Conservation (phyloP, 2,329 filamentous ascomycete genomes). For the Penicillium sp. region DNA sequence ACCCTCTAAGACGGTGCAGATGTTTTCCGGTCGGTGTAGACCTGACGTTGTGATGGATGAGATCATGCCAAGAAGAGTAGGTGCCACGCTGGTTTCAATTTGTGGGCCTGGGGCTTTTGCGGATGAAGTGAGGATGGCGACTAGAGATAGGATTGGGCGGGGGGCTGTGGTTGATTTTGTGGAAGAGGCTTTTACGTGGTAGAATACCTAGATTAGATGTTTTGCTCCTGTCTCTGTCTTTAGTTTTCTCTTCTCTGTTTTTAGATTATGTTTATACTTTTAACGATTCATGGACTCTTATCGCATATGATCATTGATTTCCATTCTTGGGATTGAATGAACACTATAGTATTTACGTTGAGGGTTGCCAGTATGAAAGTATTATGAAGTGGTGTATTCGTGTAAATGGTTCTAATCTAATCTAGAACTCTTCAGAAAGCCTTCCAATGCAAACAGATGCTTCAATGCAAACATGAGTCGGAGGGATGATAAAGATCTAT, state of each 20-base stretch:
- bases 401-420: neutral
- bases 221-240: too few relatives aligned
- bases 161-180: constrained; percentile 61
- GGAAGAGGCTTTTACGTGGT: constrained; percentile 67
- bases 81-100: constrained; percentile 61
- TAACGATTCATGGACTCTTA: neutral
- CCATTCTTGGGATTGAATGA: too few relatives aligned
- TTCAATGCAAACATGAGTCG: neutral
- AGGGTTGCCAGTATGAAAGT: too few relatives aligned
- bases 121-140: constrained; percentile 59
- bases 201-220: constrained; percentile 5
- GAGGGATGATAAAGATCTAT: neutral
- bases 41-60: constrained; percentile 57
- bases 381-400: neutral
- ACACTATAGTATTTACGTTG: too few relatives aligned
- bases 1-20: constrained; percentile 59
- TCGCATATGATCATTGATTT: neutral
- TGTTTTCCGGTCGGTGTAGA: constrained; percentile 61
- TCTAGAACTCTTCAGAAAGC: neutral
- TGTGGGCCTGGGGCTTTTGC: constrained; percentile 64
- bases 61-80: constrained; percentile 55
- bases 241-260: too few relatives aligned
- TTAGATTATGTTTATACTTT: neutral
- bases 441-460: neutral
- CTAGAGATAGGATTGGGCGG: constrained; percentile 51